Conservation (phyloP, 2,329 filamentous ascomycete species). For the Botrytis sinoallii region DNA sequence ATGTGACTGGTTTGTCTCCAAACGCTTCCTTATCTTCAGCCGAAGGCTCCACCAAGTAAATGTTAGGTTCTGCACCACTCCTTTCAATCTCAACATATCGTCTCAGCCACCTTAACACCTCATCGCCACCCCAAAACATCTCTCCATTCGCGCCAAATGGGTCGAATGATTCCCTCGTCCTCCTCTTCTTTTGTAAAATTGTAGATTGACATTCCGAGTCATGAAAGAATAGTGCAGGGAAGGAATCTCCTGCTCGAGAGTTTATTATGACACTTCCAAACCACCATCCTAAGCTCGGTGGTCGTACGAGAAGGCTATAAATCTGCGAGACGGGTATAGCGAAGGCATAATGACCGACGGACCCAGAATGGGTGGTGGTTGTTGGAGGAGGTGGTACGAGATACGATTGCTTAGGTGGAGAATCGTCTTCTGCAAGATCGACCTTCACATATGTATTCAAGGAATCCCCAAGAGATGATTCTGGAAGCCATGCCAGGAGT, state of each 20-base stretch:
- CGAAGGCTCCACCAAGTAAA: constrained; percentile 85
- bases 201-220: constrained; percentile 96
- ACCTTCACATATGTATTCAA: constrained; percentile 93
- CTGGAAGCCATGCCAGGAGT: constrained; percentile 89
- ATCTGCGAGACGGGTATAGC: constrained; percentile 86
- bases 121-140: constrained; percentile 97
- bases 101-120: constrained; percentile 86
- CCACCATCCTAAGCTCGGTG: constrained; percentile 97
- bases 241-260: constrained; percentile 82
- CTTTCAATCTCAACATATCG: constrained; percentile 80
- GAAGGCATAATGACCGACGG: constrained; percentile 81
- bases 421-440: constrained; percentile 77
- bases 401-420: constrained; percentile 79
- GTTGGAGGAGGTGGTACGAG: constrained; percentile 90
- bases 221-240: constrained; percentile 95
- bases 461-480: constrained; percentile 80
- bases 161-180: constrained; percentile 80
- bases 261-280: constrained; percentile 96
- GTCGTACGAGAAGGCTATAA: constrained; percentile 85
- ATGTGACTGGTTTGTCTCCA: constrained; percentile 43
- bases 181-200: constrained; percentile 86
- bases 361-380: constrained; percentile 69
- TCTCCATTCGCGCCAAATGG: constrained; percentile 81
- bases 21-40: constrained; percentile 83
- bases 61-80: constrained; percentile 80